phyloP scores from a whole-genome alignment of 345 rosid genomes.

The Microthlaspi erraticum region DNA sequence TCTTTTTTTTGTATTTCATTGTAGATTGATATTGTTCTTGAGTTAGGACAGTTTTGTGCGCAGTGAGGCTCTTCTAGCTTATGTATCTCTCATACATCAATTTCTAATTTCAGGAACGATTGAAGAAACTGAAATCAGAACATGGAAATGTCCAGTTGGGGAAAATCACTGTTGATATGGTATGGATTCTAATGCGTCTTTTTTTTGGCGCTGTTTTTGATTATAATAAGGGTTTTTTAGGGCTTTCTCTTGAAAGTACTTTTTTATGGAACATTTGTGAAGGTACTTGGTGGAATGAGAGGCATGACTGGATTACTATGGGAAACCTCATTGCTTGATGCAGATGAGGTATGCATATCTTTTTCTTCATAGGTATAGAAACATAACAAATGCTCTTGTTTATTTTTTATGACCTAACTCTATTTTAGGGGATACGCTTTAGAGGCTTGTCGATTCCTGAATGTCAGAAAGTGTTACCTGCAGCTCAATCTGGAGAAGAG shows the following conservation, averaged over 20 bases:
- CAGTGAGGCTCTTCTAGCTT: background rate
- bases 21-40: background rate
- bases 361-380: background rate
- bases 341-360: slow-evolving; percentile 70
- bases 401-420: background rate
- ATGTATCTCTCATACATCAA: background rate
- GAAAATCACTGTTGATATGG: slow-evolving; percentile 89
- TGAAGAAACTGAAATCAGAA: slow-evolving; percentile 79
- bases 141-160: slow-evolving; percentile 86
- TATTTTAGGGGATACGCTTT: slow-evolving; percentile 85
- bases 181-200: slow-evolving; percentile 32
- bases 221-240: background rate
- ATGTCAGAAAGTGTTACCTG: slow-evolving; percentile 87
- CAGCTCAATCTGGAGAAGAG: slow-evolving; percentile 84
- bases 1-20: background rate
- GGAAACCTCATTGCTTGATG: slow-evolving; percentile 96
- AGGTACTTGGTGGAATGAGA: slow-evolving; percentile 99
- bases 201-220: background rate
- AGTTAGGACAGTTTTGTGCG: background rate
- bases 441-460: slow-evolving; percentile 92
- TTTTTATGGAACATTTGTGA: slow-evolving; percentile 20
- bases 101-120: slow-evolving; percentile 63
- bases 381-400: background rate
- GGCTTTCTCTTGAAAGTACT: background rate
- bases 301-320: slow-evolving; percentile 96